Base-by-base conservation (phyloP, 2,329 filamentous ascomycete genomes). In the Phialophora expanda region DNA sequence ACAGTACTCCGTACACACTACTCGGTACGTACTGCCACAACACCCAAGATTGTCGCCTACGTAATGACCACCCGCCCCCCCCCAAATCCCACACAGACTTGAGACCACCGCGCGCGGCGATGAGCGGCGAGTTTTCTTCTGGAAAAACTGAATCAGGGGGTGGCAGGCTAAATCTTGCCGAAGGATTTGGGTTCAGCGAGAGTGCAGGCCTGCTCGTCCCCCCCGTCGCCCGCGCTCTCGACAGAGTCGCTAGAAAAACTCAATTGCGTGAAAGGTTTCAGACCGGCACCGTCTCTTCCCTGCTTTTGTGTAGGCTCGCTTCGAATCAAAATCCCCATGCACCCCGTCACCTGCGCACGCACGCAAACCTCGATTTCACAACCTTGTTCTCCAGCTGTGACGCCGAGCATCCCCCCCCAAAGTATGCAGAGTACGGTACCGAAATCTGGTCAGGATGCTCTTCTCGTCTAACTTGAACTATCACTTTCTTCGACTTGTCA, bases 91-190 rank as follows among this genome's bases (percentile, higher is more conserved):
- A n/a, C n/a, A n/a, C 30, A 30, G 8, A 7, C 30, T 7, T 30
- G 30, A 7, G 30, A 30, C 30, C 9, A 7, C 8, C 30, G 30
- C 30, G 2, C 30, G 34, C 20, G 17, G 28, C 20, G 34, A n/a
- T n/a, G 14, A 30, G 38, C 54, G 34, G 32, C 48, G n/a, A 22
- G 46, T 46, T 30, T 7, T 57, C n/a, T 67, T 67, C 65, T 67
- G 58, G 65, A 67, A 67, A 59, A 67, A 67, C 58, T 44, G 65
- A 67, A 62, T 67, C 65, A 67, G 65, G 65, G 65, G 32, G 30
- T 30, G 30, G 65, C 57, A 61, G 5, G 30, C 20, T 51, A 51
- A 51, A 34, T 34, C 9, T 11, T n/a, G 32, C 56, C 44, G 56
- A 46, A 46, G 56, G 24, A 59, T 22, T 59, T 28, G 38, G 17